phyloP scores from a whole-genome alignment of 768 basidiomycete species.

The Tubosaeta sp. region DNA sequence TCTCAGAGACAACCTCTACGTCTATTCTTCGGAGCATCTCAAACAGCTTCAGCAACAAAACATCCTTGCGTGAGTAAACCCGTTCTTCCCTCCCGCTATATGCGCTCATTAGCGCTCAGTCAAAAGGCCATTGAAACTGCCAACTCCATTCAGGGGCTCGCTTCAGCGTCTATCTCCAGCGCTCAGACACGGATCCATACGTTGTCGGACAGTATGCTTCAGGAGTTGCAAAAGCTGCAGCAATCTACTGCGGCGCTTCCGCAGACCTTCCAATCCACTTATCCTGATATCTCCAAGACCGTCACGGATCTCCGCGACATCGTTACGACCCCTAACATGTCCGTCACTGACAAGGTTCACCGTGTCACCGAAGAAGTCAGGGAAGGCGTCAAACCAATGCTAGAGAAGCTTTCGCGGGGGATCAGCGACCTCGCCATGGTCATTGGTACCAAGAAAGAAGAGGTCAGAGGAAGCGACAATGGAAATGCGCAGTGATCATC shows the following conservation, averaged over 20 bases:
- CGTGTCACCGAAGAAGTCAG: constrained; percentile 56
- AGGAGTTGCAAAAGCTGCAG: constrained; percentile 64
- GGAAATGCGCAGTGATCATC: constrained; percentile 6
- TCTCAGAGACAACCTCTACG: constrained; percentile 57
- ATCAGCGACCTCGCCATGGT: constrained; percentile 28
- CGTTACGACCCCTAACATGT: constrained; percentile 48
- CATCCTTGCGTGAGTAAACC: constrained; percentile 50
- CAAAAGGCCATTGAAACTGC: constrained; percentile 70
- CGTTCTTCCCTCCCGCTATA: not conserved
- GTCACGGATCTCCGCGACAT: constrained; percentile 53
- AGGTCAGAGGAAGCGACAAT: constrained; percentile 10
- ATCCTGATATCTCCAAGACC: constrained; percentile 49
- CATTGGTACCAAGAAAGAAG: constrained; percentile 29
- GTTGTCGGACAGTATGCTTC: constrained; percentile 63
- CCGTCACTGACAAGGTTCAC: constrained; percentile 58
- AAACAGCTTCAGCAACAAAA: constrained; percentile 67
- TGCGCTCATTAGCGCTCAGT: constrained; percentile 31
- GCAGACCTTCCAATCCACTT: constrained; percentile 55
- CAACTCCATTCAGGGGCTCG: constrained; percentile 53
- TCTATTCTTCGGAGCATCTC: constrained; percentile 67
- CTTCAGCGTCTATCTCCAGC: constrained; percentile 50
- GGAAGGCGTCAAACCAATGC: constrained; percentile 55
- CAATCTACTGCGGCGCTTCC: constrained; percentile 55
- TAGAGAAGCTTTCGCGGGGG: constrained; percentile 47
- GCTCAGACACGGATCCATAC: constrained; percentile 55